phyloP scores from a whole-genome alignment of 2,329 filamentous ascomycete species.

The Hymenoscyphus linearis region DNA sequence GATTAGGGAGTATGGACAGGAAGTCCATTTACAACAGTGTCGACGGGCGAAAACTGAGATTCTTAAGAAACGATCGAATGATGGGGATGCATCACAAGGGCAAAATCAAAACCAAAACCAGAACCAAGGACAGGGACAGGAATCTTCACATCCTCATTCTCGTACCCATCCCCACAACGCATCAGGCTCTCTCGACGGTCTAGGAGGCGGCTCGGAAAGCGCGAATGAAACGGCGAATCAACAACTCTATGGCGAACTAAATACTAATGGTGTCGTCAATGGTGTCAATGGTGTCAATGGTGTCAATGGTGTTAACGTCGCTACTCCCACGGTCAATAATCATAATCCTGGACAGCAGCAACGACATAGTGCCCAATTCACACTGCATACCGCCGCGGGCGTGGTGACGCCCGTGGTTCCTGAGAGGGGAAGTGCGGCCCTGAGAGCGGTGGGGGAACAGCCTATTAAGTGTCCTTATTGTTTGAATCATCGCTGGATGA shows the following conservation, averaged over 20 bases:
- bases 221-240: constrained; percentile 15
- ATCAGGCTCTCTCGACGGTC: constrained; percentile 12
- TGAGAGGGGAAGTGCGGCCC: constrained; percentile 16
- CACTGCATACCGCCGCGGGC: constrained; percentile 25
- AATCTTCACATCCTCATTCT: constrained; percentile 2
- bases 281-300: constrained; percentile 6
- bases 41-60: constrained; percentile 32
- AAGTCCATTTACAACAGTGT: constrained; percentile 32
- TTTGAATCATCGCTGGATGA: constrained; percentile 31
- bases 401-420: constrained; percentile 26
- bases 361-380: constrained; percentile 20
- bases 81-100: constrained; percentile 3
- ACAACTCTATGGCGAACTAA: constrained; percentile 19
- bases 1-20: constrained; percentile 33
- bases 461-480: constrained; percentile 32
- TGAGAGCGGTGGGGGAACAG: constrained; percentile 25
- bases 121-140: not conserved
- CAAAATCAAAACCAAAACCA: constrained; percentile 1
- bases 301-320: constrained; percentile 6
- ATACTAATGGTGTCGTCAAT: constrained; percentile 3
- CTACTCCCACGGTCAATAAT: not conserved
- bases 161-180: constrained; percentile 1
- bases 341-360: constrained; percentile 9
- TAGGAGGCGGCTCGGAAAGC: constrained; percentile 21
- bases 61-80: constrained; percentile 24